These are phyloP conservation scores for Trichoderma sp. DNA, from an alignment of 2,329 filamentous ascomycete genomes.

Conservation along the genomic window DNA sequence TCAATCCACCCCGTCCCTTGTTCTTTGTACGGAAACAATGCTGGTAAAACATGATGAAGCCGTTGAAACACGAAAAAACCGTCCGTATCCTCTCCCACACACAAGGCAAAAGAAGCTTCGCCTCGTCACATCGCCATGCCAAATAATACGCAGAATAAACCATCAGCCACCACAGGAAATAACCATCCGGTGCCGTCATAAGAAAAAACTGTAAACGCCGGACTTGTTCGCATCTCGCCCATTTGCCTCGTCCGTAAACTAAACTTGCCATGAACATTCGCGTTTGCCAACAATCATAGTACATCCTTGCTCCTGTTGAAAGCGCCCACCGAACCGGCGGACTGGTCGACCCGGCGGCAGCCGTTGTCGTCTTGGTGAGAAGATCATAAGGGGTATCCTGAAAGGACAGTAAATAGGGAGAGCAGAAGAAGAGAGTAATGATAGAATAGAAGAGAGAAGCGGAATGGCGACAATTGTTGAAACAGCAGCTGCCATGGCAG, in stretches of 20 bases:
- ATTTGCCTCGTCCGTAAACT: slow-evolving; percentile 29
- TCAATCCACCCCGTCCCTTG: background rate
- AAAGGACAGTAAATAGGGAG: slow-evolving; percentile 14
- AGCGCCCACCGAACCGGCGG: background rate
- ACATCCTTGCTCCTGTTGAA: slow-evolving; percentile 28
- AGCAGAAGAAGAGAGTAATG: slow-evolving; percentile 2
- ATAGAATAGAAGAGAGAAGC: background rate
- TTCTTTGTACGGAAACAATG: slow-evolving; percentile 8
- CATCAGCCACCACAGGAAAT: slow-evolving; percentile 7
- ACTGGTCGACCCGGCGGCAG: background rate
- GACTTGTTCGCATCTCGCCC: slow-evolving; percentile 32
- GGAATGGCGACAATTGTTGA: background rate
- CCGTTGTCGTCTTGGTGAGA: slow-evolving; percentile 11
- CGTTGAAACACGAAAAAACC: background rate
- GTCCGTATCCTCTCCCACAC: background rate
- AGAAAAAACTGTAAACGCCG: slow-evolving; percentile 34
- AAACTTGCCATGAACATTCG: slow-evolving; percentile 31
- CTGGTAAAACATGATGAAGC: slow-evolving; percentile 6
- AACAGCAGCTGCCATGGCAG: background rate
- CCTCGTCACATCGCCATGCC: slow-evolving; percentile 15
- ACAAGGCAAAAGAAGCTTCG: background rate
- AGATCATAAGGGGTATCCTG: slow-evolving; percentile 26
- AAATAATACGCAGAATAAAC: slow-evolving; percentile 4
- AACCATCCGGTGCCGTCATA: slow-evolving; percentile 2
- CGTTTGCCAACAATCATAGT: slow-evolving; percentile 30